Base-by-base conservation (phyloP, 129 eudicot genomes). In the Saussurea involucrata region DNA sequence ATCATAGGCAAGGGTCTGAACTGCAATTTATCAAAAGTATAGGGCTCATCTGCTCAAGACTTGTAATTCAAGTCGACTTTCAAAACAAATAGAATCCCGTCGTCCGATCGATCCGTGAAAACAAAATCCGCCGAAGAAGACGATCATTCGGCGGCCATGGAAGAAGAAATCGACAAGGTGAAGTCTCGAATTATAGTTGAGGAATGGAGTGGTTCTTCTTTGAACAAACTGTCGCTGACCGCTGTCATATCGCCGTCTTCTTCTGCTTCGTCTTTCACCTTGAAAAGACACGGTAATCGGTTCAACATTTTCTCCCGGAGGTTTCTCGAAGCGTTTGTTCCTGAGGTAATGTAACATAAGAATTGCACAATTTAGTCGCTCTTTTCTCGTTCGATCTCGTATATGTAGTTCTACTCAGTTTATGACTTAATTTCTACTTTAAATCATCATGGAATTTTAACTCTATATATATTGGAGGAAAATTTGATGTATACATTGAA, bases 191-290 rank as follows among this genome's bases (percentile, higher is more conserved):
- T 81, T 11, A 58, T 82, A 25, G 3, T 89, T 37, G 96, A 89
- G 81, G 97, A 92, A 81, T 92, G 97, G 97, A 89, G 84, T 22
- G 97, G 97, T 2, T 82, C 91, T 9, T 86, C 96, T 21, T 82
- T 92, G 25, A 68, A 86, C 33, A 84, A 92, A 78, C 89, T 92
- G 22, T 85, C 89, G 2, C 80, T 85, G 65, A 92, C 97, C 61
- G 97, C 97, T 70, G 89, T 89, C 22, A 80, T 92, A 64, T 78
- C 87, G 1, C 68, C 88, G 76, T 70, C 75, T 6, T 78, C 86
- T 10, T 34, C 87, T 34, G 65, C 83, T n/a, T 75, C 84, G 37
- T 78, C 86, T 24, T 72, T 78, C 79, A 58, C 86, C 60, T 32
- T 86, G 24, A 73, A 27, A 64, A 81, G 73, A 66, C 82, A 87